Evolutionary conservation across 805 yeast genomes (phyloP), one percentile per base, ranked within the genome.

Genomic region (Lipomyces sp.): DNA sequence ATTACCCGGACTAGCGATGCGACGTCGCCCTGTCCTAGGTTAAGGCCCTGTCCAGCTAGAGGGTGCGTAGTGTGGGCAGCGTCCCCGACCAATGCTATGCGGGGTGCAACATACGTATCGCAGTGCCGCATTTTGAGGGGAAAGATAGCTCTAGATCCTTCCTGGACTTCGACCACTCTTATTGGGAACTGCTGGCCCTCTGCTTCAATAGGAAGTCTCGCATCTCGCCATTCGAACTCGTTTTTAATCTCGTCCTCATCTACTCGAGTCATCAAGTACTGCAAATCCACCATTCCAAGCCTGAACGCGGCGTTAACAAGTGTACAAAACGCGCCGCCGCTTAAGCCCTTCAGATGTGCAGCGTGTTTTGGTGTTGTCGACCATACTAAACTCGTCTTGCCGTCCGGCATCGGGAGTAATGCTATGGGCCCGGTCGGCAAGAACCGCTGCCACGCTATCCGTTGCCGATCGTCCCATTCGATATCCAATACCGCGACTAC

Each of bases 41-140:
- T 95, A 64, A 95, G 83, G 33, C 99, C 99, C 78, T 95, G 99
- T 8, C 99, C 99, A 3, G 98, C 98, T 66, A 95, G 82, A 2
- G 99, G 99, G 76, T 95, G 98, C 1, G 97, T 91, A 0, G 98
- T 89, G 73, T 95, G 99, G 0, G 98, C 98, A 1, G 99, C 98
- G 78, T 95, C 99, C 33, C 99, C 99, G 8, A 94, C 90, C n/a
- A 95, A 80, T 0, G 98, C 98, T 37, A 94, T 84, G 71, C 98
- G 82, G 2, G 90, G 93, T 1, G 86, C 86, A 24, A 91, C 86
- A 75, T 95, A 95, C 0, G 90, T 85, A 74, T 95, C 98, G 2
- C 97, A 96, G 75, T 95, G 98, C 29, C 92, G 87, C 80, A 94
- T 78, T 72, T 88, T 87, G 71, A 95, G 81, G 30, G 99, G 99